Evolutionary conservation across 2,329 filamentous ascomycete genomes (phyloP), one percentile per base, ranked within the genome.

Genomic region (Fusarium brachygibbosum): DNA sequence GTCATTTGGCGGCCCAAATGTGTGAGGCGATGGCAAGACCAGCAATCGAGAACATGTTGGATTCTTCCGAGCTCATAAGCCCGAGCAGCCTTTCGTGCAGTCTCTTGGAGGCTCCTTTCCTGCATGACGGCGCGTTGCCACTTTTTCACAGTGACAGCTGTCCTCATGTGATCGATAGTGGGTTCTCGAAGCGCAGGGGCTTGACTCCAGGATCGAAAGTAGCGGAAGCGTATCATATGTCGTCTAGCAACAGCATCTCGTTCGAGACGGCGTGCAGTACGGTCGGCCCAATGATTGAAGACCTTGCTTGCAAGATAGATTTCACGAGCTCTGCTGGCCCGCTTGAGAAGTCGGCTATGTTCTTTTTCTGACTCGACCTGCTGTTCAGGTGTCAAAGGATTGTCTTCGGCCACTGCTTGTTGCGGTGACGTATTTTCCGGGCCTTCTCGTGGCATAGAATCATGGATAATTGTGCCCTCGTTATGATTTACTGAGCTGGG

Each of bases 221-320:
- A 81, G 13, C 82, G 81, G 60, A 82, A 88, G 57, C 90, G 85
- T 55, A 96, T 80, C 63, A 94, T 88, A 75, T 93, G 91, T 65
- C 88, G 84, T 66, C 91, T 86, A 21, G 92, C 93, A 41, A 88
- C 84, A 6, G 86, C 87, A 6, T 91, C 93, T 40, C 88, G 86
- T 66, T 88, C 85, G 17, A 89, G 82, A 73, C 93, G 88, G 16
- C 92, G 88, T 8, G 84, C 85, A 13, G 91, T 86, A 51, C 86
- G 83, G 56, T 86, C 85, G 13, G 87, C 86, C 93, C 93, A 97
- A 68, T 79, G 78, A 58, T 77, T 80, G 61, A 77, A 79, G 19
- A 75, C 72, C 66, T 76, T 80, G 66, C 76, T 79, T 13, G 78
- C 79, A 9, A 93, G 82, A 70, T 88, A 91, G 13, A 91, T 79